Base-by-base conservation (phyloP, 208 protist species). In the Acanthamoeba divionensis region DNA sequence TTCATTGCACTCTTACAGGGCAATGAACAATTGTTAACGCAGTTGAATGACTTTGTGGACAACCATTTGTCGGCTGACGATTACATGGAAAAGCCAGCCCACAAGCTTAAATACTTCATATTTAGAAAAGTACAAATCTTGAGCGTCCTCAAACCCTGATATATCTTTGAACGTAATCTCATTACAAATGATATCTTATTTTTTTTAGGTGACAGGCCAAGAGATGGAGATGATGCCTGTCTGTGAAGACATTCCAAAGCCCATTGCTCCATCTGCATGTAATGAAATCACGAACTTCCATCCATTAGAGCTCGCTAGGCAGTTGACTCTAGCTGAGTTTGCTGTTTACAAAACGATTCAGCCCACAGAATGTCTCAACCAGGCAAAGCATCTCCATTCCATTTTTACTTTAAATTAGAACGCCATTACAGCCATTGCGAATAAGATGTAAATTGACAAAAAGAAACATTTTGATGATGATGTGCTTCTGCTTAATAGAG, bases 351-450 rank as follows among this genome's bases (percentile, higher is more conserved):
- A 15, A 10, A 77, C 41, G 41, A 90, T 90, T 7, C 57, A 90
- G 63, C 63, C 83, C 21, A 57, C 41, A 21, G 83, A 90, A 38
- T 90, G 57, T 21, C 83, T 90, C 15, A 47, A 90, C 26, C 63
- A 60, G 41, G 83, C 54, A 38, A 48, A 8, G 38, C 12, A 21
- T 63, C 21, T 8, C 21, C 8, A 6, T 13, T 18, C 8, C 45
- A 50, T 12, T n/a, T 31, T 80, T 12, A n/a, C 36, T 21, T 1
- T 29, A 63, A 12, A 18, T 0, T 48, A n/a, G 21, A 41, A n/a
- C 9, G 21, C 9, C 21, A 36, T 6, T 29, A 57, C 66, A 75
- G 38, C 18, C 31, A 1, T 79, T 24, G 6, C 31, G 26, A 26
- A 8, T 31, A 44, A 29, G n/a, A n/a, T n/a, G n/a, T n/a, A n/a